Conservation (phyloP, 441 rosid species). For the Erysimum pusillum region DNA sequence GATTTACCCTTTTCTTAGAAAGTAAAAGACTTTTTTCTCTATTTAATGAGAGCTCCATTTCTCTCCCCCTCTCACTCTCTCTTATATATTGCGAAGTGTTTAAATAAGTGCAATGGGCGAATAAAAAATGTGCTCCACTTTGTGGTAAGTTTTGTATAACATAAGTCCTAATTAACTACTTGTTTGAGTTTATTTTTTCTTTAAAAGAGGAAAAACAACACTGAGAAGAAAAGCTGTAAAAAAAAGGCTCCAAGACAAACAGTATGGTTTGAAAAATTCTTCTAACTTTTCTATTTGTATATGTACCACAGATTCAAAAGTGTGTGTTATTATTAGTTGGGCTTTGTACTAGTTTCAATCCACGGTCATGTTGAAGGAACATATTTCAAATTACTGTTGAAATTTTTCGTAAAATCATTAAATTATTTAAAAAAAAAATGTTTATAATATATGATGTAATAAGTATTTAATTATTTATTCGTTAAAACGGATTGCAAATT, state of each 20-base stretch:
- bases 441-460: neutral
- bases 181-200: neutral
- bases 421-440: too few species aligned
- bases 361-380: neutral
- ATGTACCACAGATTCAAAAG: neutral
- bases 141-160: neutral
- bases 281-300: neutral
- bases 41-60: neutral
- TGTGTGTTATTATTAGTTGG: neutral
- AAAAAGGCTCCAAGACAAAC: neutral
- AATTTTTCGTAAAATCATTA: too few species aligned
- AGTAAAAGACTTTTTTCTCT: too few species aligned
- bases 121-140: neutral
- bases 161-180: neutral
- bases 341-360: neutral
- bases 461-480: neutral
- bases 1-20: slow-evolving; percentile 42
- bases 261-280: neutral
- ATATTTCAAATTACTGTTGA: too few species aligned
- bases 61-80: neutral
- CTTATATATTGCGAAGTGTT: neutral
- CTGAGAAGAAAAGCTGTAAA: too few species aligned
- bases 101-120: neutral
- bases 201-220: neutral
- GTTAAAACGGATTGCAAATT: too few species aligned